phyloP scores from a whole-genome alignment of 805 yeast species.

The Limtongia smithiae region DNA sequence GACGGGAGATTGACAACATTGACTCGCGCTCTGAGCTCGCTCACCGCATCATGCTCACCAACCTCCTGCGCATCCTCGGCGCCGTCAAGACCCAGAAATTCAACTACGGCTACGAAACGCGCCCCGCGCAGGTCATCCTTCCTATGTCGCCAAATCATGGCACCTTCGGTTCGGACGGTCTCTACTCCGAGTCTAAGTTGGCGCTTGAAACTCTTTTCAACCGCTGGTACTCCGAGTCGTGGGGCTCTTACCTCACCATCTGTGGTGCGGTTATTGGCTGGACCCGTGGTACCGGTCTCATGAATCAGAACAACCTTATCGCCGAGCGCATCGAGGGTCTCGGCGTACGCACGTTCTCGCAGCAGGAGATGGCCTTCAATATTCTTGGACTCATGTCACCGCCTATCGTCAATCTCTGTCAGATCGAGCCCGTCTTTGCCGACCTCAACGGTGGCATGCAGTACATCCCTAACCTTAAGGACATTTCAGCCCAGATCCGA shows the following conservation, averaged over 20 bases:
- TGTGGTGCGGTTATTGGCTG: constrained; percentile 99
- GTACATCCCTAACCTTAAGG: constrained; percentile 86
- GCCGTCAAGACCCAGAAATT: constrained; percentile 79
- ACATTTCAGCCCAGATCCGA: constrained; percentile 76
- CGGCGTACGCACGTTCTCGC: constrained; percentile 97
- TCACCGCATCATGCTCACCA: constrained; percentile 97
- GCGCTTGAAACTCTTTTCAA: constrained; percentile 94
- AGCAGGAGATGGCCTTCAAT: constrained; percentile 99
- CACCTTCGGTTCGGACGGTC: constrained; percentile 96
- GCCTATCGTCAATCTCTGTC: constrained; percentile 77
- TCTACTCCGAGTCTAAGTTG: constrained; percentile 95
- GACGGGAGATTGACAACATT: constrained; percentile 87
- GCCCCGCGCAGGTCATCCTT: constrained; percentile 96
- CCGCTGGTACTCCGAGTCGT: constrained; percentile 98
- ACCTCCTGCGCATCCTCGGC: constrained; percentile 88
- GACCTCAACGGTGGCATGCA: constrained; percentile 99
- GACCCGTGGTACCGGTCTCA: constrained; percentile 99
- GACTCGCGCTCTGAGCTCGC: constrained; percentile 97
- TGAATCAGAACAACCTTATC: constrained; percentile 94
- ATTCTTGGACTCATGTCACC: constrained; percentile 90
- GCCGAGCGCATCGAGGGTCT: constrained; percentile 95
- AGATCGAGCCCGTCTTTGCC: constrained; percentile 92
- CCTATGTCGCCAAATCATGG: constrained; percentile 99
- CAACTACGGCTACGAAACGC: constrained; percentile 72
- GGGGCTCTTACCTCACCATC: constrained; percentile 89